Base-by-base conservation (phyloP, 345 rosid genomes). In the Eucalyptus polyanthemos region DNA sequence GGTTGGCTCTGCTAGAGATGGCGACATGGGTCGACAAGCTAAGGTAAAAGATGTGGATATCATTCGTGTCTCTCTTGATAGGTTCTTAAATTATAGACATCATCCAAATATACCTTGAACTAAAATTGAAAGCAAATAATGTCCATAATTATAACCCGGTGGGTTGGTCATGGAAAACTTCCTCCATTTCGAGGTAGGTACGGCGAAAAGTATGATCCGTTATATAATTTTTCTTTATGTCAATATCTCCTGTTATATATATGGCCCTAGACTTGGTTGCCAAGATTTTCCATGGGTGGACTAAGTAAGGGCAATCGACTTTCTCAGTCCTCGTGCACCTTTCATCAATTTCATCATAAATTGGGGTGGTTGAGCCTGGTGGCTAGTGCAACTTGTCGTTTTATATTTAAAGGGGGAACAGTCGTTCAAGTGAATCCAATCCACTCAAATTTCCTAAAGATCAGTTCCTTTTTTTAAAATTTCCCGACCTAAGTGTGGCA, bases 1-100 rank as follows among this genome's bases (percentile, higher is more conserved):
- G 31, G 67, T 0, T 12, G 67, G 67, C 31, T 60, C 0, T 0
- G 37, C 11, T 65, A 65, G 76, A 65, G 76, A 65, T 0, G 76
- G 6, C 3, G 76, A 17, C 37, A n/a, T n/a, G 40, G 19, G 2
- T 14, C 3, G 21, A 65, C 40, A n/a, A 15, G 3, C 11, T 7
- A 14, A n/a, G 4, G 21, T 65, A 65, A 65, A 65, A 65, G 3
- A 14, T 65, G 40, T 14, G 40, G 76, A 15, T 8, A 65, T 8
- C 10, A 14, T 14, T 22, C 5, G 2, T 24, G 3, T 8, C 6
- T 65, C 11, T 65, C 9, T 65, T 8, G 21, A 14, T 15, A 15
- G 11, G 21, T n/a, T n/a, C 8, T 7, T n/a, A 65, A 65, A n/a
- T n/a, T 65, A 65, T 65, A 65, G 40, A 65, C 6, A 65, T 4